Evolutionary conservation across 2,329 filamentous ascomycete species (phyloP), one percentile per base, ranked within the genome.

Genomic region (Zopfia rhizophila): DNA sequence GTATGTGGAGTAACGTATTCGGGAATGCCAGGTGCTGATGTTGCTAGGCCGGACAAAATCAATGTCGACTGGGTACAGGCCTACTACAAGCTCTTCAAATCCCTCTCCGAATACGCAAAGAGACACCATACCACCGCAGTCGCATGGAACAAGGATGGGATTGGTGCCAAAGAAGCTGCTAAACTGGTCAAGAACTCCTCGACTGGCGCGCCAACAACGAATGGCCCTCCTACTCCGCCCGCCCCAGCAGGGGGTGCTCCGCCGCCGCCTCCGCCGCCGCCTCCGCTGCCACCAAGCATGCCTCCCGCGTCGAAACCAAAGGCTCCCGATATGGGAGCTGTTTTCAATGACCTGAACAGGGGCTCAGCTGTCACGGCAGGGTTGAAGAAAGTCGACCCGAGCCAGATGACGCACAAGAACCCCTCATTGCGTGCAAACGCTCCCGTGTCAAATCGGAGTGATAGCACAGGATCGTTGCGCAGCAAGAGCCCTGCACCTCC

Each of bases 321-420:
- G 25, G 71, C 79, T 3, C 54, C 73, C 16, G 91, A 93, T 44
- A 85, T 96, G 72, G 85, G 86, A 16, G 91, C 93, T 17, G 91
- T 99, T 3, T 99, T 99, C 70, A 88, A 87, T 28, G 89, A 97
- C 57, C 78, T 99, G 40, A 97, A 97, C 75, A 87, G 88, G 69
- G 94, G 94, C 45, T 85, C 90, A 49, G 81, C 84, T n/a, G 90
- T 99, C 48, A 99, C 94, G 3, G 86, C 90, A 56, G 87, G 89
- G 22, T 81, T 99, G 24, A 88, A 89, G 58, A 99, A 97, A 78
- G 94, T 99, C 37, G 93, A 97, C 75, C 88, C 87, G 68, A 94
- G 89, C 41, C 82, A 97, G 72, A 97, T 97, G 93, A 99, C 94
- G 49, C 94, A 99, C 76, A 97, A 97, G 79, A 99, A 99, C 74